Evolutionary conservation across 352 stramenopile species (phyloP).

Genomic region (Phytophthora kernoviae): DNA sequence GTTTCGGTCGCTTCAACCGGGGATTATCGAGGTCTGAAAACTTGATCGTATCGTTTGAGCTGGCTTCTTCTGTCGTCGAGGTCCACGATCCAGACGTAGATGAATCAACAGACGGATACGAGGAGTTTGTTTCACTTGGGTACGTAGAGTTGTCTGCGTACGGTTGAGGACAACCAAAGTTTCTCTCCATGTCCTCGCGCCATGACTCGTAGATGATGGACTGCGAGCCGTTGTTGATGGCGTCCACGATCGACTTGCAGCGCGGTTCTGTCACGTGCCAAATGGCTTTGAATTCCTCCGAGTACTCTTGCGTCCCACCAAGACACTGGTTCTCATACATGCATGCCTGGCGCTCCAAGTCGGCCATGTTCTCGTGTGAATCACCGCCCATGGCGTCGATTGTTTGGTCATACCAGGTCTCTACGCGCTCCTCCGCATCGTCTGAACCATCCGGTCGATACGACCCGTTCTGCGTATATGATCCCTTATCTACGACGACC

Average conservation of each 20-base stretch:
- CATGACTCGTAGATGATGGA: slow-evolving; percentile 39
- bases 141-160: slow-evolving; percentile 2
- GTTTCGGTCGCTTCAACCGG: not conserved
- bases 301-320: slow-evolving; percentile 51
- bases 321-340: slow-evolving; percentile 64
- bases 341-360: slow-evolving; percentile 62
- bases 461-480: not conserved
- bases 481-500: slow-evolving; percentile 11
- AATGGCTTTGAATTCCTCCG: slow-evolving; percentile 47
- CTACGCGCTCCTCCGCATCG: slow-evolving; percentile 36
- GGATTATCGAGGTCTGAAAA: slow-evolving; percentile 7
- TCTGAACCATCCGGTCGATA: slow-evolving; percentile 13
- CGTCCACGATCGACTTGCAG: slow-evolving; percentile 56
- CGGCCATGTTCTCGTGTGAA: slow-evolving; percentile 39
- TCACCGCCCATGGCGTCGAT: slow-evolving; percentile 39
- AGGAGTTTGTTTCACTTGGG: not conserved
- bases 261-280: slow-evolving; percentile 46
- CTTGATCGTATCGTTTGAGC: slow-evolving; percentile 31
- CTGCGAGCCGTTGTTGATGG: slow-evolving; percentile 37
- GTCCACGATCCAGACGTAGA: slow-evolving; percentile 5
- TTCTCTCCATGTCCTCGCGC: slow-evolving; percentile 38
- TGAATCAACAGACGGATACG: not conserved
- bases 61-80: not conserved
- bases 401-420: slow-evolving; percentile 55
- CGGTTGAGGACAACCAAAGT: slow-evolving; percentile 48